These are phyloP conservation scores for Reutealis trisperma DNA, from an alignment of 345 rosid genomes.

Conservation along the genomic window DNA sequence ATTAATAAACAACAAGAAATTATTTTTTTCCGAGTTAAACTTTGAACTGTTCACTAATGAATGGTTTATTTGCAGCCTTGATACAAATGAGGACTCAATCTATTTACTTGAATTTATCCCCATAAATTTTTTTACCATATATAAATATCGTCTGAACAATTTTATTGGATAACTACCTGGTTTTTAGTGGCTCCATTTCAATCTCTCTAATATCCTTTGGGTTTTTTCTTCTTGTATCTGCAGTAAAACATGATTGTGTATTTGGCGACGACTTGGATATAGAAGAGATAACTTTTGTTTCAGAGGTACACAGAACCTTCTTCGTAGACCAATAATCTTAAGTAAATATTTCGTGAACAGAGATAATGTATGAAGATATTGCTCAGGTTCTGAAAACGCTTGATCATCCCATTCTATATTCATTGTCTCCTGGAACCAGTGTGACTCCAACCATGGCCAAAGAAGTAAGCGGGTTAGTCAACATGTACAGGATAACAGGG, in stretches of 20 bases:
- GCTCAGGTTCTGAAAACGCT: conserved; percentile 69
- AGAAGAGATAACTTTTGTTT: conserved; percentile 64
- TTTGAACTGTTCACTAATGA: background rate
- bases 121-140: background rate
- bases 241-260: conserved; percentile 86
- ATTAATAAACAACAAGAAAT: background rate
- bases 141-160: conserved; percentile 10
- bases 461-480: conserved; percentile 59
- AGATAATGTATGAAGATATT: conserved; percentile 17
- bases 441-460: conserved; percentile 80
- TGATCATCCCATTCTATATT: conserved; percentile 72
- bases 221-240: conserved; percentile 17
- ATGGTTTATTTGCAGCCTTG: background rate
- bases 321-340: conserved; percentile 5
- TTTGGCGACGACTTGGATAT: conserved; percentile 78
- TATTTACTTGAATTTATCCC: background rate
- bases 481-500: conserved; percentile 87
- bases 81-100: background rate
- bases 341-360: conserved; percentile 6
- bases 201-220: background rate
- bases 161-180: background rate
- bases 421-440: conserved; percentile 89
- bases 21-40: background rate
- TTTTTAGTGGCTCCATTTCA: conserved; percentile 10
- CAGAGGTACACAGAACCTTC: conserved; percentile 45